Evolutionary conservation across 108 stramenopile species (phyloP).

Genomic region (Aurantiochytrium sp.): DNA sequence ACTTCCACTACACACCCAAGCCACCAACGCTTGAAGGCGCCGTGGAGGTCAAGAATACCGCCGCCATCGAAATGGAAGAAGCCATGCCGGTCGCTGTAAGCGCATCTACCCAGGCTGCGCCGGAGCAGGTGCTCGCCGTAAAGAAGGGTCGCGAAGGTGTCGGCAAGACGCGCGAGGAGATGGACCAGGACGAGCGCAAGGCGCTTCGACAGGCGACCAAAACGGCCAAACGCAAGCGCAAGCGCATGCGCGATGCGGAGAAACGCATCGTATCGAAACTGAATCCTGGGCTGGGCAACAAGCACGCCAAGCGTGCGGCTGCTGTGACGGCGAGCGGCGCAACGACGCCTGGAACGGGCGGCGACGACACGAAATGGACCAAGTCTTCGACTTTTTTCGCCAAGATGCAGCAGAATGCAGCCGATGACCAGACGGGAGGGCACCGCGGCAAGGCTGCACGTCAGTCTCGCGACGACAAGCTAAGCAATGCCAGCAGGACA

Average conservation of each 20-base stretch:
- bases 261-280: constrained; percentile 75
- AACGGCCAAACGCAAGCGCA: constrained; percentile 72
- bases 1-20: constrained; percentile 93
- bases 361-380: neutral
- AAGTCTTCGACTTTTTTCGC: neutral
- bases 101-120: constrained; percentile 16
- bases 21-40: constrained; percentile 80
- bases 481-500: too few species aligned
- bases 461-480: neutral
- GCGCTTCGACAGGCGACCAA: constrained; percentile 77
- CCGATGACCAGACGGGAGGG: neutral
- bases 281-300: constrained; percentile 80
- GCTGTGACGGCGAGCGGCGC: neutral
- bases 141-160: constrained; percentile 78
- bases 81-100: constrained; percentile 71
- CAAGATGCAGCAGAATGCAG: neutral
- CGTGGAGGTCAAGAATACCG: constrained; percentile 58
- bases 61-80: constrained; percentile 96
- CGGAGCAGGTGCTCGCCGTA: constrained; percentile 80
- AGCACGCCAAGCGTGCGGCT: constrained; percentile 65
- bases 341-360: neutral
- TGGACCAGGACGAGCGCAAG: constrained; percentile 80
- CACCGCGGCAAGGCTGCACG: neutral
- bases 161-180: constrained; percentile 71
- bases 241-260: constrained; percentile 72